Evolutionary conservation across 2,329 filamentous ascomycete genomes (phyloP).

Genomic region (Septoria linicola): DNA sequence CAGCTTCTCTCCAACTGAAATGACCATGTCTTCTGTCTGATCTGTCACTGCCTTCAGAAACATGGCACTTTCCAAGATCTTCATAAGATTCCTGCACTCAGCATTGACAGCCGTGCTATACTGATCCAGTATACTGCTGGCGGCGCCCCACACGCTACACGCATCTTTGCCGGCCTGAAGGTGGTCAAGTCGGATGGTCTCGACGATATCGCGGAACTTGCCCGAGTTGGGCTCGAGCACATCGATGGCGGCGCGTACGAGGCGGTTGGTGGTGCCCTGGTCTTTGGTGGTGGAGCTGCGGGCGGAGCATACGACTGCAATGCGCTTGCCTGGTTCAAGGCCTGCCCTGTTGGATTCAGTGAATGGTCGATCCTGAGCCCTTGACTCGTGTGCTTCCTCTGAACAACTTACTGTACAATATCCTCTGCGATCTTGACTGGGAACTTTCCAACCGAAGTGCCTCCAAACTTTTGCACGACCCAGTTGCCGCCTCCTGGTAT

Average conservation of each 20-base stretch:
- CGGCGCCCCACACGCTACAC: slow-evolving; percentile 26
- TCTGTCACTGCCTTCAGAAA: slow-evolving; percentile 53
- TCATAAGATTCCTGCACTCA: slow-evolving; percentile 78
- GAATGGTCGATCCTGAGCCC: slow-evolving; percentile 1
- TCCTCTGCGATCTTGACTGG: slow-evolving; percentile 59
- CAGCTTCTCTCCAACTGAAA: slow-evolving; percentile 93
- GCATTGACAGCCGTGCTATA: slow-evolving; percentile 67
- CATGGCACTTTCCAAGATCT: slow-evolving; percentile 67
- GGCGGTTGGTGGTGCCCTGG: slow-evolving; percentile 88
- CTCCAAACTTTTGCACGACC: slow-evolving; percentile 94
- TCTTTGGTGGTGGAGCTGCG: slow-evolving; percentile 91
- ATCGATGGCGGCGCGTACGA: slow-evolving; percentile 50
- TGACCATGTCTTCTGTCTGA: slow-evolving; percentile 66
- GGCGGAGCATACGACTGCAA: slow-evolving; percentile 94
- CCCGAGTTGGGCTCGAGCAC: slow-evolving; percentile 43
- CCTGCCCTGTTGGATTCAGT: slow-evolving; percentile 43
- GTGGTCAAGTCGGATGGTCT: slow-evolving; percentile 81
- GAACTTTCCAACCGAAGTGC: slow-evolving; percentile 94
- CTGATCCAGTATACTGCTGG: slow-evolving; percentile 46
- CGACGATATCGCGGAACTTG: slow-evolving; percentile 71
- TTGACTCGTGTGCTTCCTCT: background rate
- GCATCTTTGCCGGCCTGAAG: slow-evolving; percentile 64
- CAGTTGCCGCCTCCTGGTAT: slow-evolving; percentile 57
- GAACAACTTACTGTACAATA: slow-evolving; percentile 57
- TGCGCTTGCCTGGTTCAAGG: slow-evolving; percentile 61